Evolutionary conservation across 1,284 basidiomycete species (phyloP).

Genomic region (Ganoderma meredithae): DNA sequence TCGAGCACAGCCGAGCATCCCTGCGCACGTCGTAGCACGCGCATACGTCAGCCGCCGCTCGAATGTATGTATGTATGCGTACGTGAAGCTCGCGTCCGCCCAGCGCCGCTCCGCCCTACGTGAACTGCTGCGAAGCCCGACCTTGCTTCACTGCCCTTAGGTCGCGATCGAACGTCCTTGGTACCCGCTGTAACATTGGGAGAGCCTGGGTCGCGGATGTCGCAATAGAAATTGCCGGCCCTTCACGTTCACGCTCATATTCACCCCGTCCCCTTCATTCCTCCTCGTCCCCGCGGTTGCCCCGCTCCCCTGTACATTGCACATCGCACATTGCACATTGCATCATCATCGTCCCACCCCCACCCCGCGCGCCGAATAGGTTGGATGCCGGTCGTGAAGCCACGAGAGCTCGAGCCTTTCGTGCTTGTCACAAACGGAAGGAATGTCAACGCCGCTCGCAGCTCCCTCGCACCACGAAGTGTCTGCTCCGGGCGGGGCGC

Average conservation of each 20-base stretch:
- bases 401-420: too few species aligned
- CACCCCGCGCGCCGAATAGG: background rate
- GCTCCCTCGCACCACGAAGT: too few species aligned
- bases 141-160: background rate
- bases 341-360: background rate
- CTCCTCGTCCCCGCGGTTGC: too few species aligned
- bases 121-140: background rate
- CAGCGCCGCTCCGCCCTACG: background rate
- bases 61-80: background rate
- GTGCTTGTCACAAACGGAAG: background rate
- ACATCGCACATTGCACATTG: background rate
- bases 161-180: too few species aligned
- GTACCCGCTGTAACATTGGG: too few species aligned
- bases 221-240: constrained; percentile 11
- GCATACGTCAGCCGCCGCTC: background rate
- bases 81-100: background rate
- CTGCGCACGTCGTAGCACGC: background rate
- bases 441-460: too few species aligned
- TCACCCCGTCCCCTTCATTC: background rate
- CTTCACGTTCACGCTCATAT: constrained; percentile 8
- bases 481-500: background rate
- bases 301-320: background rate
- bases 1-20: background rate
- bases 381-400: constrained; percentile 2
- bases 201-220: background rate